Conservation (phyloP, 371 early-diverging fungal genomes). For the Coemansia sp. region DNA sequence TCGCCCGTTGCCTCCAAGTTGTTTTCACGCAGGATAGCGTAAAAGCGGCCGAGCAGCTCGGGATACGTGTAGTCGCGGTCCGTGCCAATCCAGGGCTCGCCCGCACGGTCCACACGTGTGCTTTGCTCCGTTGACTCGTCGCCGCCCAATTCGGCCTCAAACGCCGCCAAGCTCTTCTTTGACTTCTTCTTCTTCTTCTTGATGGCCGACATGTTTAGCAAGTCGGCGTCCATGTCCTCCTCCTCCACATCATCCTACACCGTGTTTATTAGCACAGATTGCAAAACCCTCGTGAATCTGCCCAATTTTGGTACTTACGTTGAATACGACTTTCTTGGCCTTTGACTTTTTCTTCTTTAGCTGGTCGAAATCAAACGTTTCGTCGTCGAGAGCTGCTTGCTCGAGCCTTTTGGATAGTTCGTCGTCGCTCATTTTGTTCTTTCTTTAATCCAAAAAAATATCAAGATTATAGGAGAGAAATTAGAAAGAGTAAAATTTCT, state of each 20-base stretch:
- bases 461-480: not conserved
- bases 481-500: not conserved
- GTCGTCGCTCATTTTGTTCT: constrained; percentile 39
- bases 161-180: constrained; percentile 77
- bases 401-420: constrained; percentile 29
- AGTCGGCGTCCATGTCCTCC: constrained; percentile 59
- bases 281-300: not conserved
- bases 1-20: constrained; percentile 94
- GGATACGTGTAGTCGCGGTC: constrained; percentile 93
- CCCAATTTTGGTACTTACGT: constrained; percentile 10
- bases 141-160: constrained; percentile 74
- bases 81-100: constrained; percentile 83
- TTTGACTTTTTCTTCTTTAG: constrained; percentile 62
- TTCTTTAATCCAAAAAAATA: not conserved
- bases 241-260: constrained; percentile 52
- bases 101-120: constrained; percentile 51
- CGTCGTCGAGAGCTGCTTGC: constrained; percentile 18
- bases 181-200: constrained; percentile 93
- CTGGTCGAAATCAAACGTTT: constrained; percentile 53
- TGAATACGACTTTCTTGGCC: constrained; percentile 33
- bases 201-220: constrained; percentile 75
- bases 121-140: constrained; percentile 52
- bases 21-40: constrained; percentile 86
- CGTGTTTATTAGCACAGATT: not conserved
- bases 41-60: constrained; percentile 92